Evolutionary conservation across 768 basidiomycete species (phyloP).

Genomic region (Mycena galopus): DNA sequence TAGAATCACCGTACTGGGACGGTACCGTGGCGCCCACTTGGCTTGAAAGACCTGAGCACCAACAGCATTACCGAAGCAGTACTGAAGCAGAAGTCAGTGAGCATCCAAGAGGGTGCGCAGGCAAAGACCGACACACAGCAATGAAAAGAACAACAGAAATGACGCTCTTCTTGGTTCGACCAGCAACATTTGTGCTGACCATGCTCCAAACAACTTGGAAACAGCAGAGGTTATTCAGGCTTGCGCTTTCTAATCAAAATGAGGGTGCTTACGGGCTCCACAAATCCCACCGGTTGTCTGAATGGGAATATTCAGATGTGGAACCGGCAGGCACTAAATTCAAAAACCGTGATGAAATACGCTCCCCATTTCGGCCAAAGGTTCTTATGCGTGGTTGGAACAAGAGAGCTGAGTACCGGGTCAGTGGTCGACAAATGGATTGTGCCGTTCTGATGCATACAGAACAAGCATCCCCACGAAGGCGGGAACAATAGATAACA

Average conservation of each 20-base stretch:
- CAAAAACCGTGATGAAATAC: conserved; percentile 1
- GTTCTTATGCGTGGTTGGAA: conserved; percentile 4
- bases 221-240: too few species aligned
- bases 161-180: conserved; percentile 10
- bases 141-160: not conserved
- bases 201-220: conserved; percentile 6
- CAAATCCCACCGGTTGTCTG: conserved; percentile 1
- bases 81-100: not conserved
- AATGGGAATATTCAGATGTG: not conserved
- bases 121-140: not conserved
- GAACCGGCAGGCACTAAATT: too few species aligned
- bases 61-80: conserved; percentile 6
- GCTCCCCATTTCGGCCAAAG: conserved; percentile 20
- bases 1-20: conserved; percentile 6
- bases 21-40: conserved; percentile 14
- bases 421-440: not conserved
- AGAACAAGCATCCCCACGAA: conserved; percentile 11
- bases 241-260: not conserved
- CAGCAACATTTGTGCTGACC: conserved; percentile 12
- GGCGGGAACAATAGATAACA: not conserved
- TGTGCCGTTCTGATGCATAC: not conserved
- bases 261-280: not conserved
- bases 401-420: not conserved
- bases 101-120: too few species aligned
- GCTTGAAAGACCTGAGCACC: conserved; percentile 17